A percentile compares a stretch with the other conserved stretches of the same genome.
Evolutionary conservation across 1,284 basidiomycete species (phyloP).

Genomic region (Ustilago xerochloae): DNA sequence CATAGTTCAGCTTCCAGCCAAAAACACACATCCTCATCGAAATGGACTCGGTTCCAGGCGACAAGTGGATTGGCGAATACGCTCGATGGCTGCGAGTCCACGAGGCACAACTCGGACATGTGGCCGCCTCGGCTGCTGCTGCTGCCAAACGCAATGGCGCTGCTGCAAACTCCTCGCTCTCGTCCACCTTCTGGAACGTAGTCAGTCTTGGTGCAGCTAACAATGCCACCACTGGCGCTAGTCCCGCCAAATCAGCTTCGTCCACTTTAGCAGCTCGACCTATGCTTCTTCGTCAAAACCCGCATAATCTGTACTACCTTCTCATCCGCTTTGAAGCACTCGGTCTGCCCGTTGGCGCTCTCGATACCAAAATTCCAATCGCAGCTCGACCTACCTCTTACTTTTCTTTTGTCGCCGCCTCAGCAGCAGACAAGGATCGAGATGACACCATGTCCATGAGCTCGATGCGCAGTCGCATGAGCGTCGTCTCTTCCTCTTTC

Average conservation of each 20-base stretch:
- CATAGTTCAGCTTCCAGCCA: background rate
- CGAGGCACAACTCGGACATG: conserved; percentile 53
- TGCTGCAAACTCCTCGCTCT: conserved; percentile 6
- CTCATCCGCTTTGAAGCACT: conserved; percentile 85
- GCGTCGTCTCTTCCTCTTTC: conserved; percentile 78
- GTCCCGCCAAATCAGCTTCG: background rate
- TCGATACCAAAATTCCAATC: conserved; percentile 75
- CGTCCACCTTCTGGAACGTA: conserved; percentile 42
- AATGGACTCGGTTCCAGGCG: conserved; percentile 54
- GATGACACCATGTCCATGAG: conserved; percentile 78
- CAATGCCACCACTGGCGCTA: background rate
- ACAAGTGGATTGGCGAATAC: conserved; percentile 54
- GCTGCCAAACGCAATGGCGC: conserved; percentile 12
- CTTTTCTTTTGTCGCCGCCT: conserved; percentile 46
- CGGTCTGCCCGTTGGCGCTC: conserved; percentile 77
- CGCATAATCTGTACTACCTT: conserved; percentile 86
- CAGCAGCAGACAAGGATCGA: conserved; percentile 20
- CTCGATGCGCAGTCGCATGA: conserved; percentile 81
- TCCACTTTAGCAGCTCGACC: conserved; percentile 19
- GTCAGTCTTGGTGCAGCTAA: conserved; percentile 33
- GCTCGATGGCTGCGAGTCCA: conserved; percentile 56
- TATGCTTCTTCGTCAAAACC: conserved; percentile 76
- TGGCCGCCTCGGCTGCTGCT: conserved; percentile 13
- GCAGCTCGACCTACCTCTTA: conserved; percentile 73
- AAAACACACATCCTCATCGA: background rate